Evolutionary conservation across 2,329 filamentous ascomycete genomes (phyloP).

Genomic region (Aspergillus clavatus): DNA sequence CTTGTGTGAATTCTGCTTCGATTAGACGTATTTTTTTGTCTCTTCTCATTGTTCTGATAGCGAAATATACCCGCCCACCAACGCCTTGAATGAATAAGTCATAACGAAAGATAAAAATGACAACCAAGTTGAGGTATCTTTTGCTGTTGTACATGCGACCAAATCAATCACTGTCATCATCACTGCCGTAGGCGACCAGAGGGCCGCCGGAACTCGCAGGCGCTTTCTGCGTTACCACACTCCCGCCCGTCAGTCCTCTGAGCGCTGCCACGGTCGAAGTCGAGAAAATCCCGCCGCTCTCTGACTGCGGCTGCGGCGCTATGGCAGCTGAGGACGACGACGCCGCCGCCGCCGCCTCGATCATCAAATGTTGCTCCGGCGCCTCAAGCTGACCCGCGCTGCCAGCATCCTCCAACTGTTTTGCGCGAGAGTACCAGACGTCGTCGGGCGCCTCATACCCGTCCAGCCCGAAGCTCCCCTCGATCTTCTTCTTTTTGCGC

Average conservation of each 20-base stretch:
- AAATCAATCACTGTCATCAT: slow-evolving; percentile 66
- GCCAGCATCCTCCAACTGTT: slow-evolving; percentile 61
- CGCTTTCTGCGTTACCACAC: slow-evolving; percentile 43
- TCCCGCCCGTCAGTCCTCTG: slow-evolving; percentile 49
- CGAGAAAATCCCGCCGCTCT: slow-evolving; percentile 67
- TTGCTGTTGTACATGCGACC: slow-evolving; percentile 10
- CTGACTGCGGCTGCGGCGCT: slow-evolving; percentile 27
- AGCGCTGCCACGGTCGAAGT: slow-evolving; percentile 76
- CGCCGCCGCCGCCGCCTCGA: too few species aligned
- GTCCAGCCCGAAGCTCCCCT: slow-evolving; percentile 80
- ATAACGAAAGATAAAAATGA: neutral
- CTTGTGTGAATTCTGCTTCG: slow-evolving; percentile 7
- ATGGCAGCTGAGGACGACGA: slow-evolving; percentile 39
- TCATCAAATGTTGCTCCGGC: slow-evolving; percentile 41
- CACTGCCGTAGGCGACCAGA: slow-evolving; percentile 83
- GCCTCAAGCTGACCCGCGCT: slow-evolving; percentile 54
- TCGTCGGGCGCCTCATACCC: slow-evolving; percentile 94
- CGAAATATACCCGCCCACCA: neutral
- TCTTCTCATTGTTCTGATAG: slow-evolving; percentile 11
- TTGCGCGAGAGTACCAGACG: slow-evolving; percentile 81
- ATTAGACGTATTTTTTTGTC: slow-evolving; percentile 7
- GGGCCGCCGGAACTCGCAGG: slow-evolving; percentile 53
- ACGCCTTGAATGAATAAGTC: neutral
- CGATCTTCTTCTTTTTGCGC: slow-evolving; percentile 80
- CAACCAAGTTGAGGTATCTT: slow-evolving; percentile 3